Evolutionary conservation across 495 filamentous ascomycete genomes (phyloP).

Genomic region (Extremus antarcticus): DNA sequence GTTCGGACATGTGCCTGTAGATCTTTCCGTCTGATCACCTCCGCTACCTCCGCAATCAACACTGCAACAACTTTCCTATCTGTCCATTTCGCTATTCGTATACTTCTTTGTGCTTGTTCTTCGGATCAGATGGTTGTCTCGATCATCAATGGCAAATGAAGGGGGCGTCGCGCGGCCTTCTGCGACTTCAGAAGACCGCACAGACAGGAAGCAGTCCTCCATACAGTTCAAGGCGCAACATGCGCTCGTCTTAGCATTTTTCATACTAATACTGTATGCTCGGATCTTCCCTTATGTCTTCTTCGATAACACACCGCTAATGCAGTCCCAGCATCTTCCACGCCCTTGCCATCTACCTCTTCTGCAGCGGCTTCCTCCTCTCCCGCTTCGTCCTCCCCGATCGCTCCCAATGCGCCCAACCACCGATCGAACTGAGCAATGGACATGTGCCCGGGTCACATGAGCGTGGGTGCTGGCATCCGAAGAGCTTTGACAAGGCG

Average conservation of each 20-base stretch:
- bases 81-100: not conserved
- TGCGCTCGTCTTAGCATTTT: conserved; percentile 39
- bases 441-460: conserved; percentile 37
- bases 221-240: conserved; percentile 45
- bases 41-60: too few species aligned
- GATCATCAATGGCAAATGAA: conserved; percentile 8
- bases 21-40: too few species aligned
- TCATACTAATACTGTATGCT: conserved; percentile 37
- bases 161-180: not conserved
- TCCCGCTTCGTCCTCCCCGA: conserved; percentile 82
- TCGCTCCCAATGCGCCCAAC: conserved; percentile 67
- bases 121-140: not conserved
- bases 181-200: conserved; percentile 3
- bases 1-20: too few species aligned
- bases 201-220: conserved; percentile 27
- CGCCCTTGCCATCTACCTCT: conserved; percentile 72
- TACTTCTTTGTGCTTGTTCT: not conserved
- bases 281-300: not conserved
- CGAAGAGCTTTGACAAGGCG: conserved; percentile 81
- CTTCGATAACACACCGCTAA: not conserved
- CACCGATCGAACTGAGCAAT: conserved; percentile 47
- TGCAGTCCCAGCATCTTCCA: conserved; percentile 52
- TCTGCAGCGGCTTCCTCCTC: conserved; percentile 93
- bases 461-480: conserved; percentile 83
- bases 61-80: too few species aligned